Conservation (phyloP, 352 stramenopile species). For the Lagenidium giganteum region DNA sequence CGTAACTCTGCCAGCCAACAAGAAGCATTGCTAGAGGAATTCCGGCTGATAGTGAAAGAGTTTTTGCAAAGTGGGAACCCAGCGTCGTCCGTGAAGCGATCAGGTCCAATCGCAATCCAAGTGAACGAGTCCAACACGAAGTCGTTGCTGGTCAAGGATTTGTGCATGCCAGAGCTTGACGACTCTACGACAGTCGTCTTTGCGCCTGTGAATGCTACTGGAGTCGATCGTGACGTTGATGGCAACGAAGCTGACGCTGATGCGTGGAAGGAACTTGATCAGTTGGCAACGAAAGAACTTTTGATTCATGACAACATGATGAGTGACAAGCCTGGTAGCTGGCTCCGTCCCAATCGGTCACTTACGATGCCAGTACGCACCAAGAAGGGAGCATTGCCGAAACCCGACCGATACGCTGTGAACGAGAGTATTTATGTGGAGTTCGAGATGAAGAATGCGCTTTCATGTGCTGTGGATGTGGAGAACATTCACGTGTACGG, state of each 20-base stretch:
- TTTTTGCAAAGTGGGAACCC: slow-evolving; percentile 34
- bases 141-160: slow-evolving; percentile 61
- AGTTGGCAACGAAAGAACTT: slow-evolving; percentile 56
- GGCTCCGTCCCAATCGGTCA: slow-evolving; percentile 39
- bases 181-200: slow-evolving; percentile 81
- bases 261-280: slow-evolving; percentile 52
- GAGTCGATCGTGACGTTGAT: slow-evolving; percentile 68
- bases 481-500: slow-evolving; percentile 78
- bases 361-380: slow-evolving; percentile 52
- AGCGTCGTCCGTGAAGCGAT: slow-evolving; percentile 18
- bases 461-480: slow-evolving; percentile 79
- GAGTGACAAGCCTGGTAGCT: no score
- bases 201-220: slow-evolving; percentile 61
- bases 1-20: slow-evolving; percentile 81
- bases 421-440: slow-evolving; percentile 82
- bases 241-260: slow-evolving; percentile 48
- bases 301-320: slow-evolving; percentile 34
- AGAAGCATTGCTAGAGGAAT: slow-evolving; percentile 79
- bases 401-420: slow-evolving; percentile 60
- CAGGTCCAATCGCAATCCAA: slow-evolving; percentile 25
- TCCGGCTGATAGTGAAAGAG: slow-evolving; percentile 80
- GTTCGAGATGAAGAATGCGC: slow-evolving; percentile 84
- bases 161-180: slow-evolving; percentile 80
- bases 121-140: no score
- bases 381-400: slow-evolving; percentile 39